phyloP scores from a whole-genome alignment of 2,329 filamentous ascomycete genomes.

The Talaromyces pinophilus region DNA sequence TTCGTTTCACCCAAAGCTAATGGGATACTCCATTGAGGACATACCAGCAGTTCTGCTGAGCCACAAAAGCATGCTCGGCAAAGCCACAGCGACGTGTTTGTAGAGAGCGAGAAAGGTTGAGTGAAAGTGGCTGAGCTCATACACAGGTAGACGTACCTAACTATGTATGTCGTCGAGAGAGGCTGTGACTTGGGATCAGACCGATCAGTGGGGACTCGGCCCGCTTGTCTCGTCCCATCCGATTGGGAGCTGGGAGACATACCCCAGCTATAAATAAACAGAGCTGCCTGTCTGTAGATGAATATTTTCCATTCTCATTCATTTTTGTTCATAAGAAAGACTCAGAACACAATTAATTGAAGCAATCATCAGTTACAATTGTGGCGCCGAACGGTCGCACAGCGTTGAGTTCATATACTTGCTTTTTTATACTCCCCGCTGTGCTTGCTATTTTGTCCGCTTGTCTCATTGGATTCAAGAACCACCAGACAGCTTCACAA shows the following conservation, averaged over 20 bases:
- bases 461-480: not conserved
- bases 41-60: not conserved
- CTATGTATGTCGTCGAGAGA: not conserved
- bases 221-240: not conserved
- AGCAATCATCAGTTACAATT: not conserved
- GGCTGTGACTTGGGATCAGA: slow-evolving; percentile 4
- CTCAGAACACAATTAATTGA: not conserved
- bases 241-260: not conserved
- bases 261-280: slow-evolving; percentile 9
- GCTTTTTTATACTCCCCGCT: not conserved
- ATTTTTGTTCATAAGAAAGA: not conserved
- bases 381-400: slow-evolving; percentile 12
- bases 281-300: not conserved
- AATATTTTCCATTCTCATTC: not conserved
- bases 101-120: not conserved
- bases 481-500: not conserved
- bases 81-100: not conserved
- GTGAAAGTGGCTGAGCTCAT: not conserved
- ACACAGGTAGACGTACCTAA: not conserved
- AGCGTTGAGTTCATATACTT: not conserved
- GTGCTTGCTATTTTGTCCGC: slow-evolving; percentile 7
- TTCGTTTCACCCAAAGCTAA: not conserved
- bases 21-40: not conserved
- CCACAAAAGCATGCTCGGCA: not conserved
- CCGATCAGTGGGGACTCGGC: slow-evolving; percentile 5